Conservation (phyloP, 2,329 filamentous ascomycete species). For the Neoarthrinium moseri region DNA sequence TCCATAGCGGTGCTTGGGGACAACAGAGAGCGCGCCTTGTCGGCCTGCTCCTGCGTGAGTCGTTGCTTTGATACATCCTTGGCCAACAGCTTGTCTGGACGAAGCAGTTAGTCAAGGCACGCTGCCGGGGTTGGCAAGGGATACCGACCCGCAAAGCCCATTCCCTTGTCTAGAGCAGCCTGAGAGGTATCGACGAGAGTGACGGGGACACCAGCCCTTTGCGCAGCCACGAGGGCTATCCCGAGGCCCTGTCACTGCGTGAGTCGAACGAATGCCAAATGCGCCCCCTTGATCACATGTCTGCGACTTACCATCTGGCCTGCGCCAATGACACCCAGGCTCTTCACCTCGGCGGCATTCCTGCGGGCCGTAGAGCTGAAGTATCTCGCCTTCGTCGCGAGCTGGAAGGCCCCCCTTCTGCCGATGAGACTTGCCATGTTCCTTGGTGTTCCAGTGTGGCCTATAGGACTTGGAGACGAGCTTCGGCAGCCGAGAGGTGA, state of each 20-base stretch:
- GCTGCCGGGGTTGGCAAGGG: background rate
- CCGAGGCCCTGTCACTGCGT: slow-evolving; percentile 70
- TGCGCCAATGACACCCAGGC: slow-evolving; percentile 86
- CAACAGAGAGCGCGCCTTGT: slow-evolving; percentile 69
- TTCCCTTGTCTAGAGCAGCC: slow-evolving; percentile 80
- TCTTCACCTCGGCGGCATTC: slow-evolving; percentile 73
- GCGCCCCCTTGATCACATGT: slow-evolving; percentile 41
- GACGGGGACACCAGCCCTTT: slow-evolving; percentile 80
- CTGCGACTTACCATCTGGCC: slow-evolving; percentile 79
- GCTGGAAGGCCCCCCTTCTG: slow-evolving; percentile 34
- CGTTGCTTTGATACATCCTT: slow-evolving; percentile 90
- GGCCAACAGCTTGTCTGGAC: slow-evolving; percentile 81
- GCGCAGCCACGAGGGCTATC: slow-evolving; percentile 90
- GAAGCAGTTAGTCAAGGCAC: slow-evolving; percentile 5
- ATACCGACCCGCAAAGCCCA: slow-evolving; percentile 77
- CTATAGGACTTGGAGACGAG: background rate
- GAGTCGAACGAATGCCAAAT: slow-evolving; percentile 23
- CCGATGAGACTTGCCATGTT: slow-evolving; percentile 40
- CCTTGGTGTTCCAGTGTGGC: background rate
- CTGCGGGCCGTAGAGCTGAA: slow-evolving; percentile 70
- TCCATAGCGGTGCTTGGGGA: slow-evolving; percentile 71
- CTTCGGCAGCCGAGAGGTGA: background rate
- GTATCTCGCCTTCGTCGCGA: slow-evolving; percentile 44
- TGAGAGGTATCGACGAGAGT: slow-evolving; percentile 83
- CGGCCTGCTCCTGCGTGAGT: slow-evolving; percentile 78